These are phyloP conservation scores for Poa annua DNA, from an alignment of 176 grass and related monocot genomes.

Conservation along the genomic window DNA sequence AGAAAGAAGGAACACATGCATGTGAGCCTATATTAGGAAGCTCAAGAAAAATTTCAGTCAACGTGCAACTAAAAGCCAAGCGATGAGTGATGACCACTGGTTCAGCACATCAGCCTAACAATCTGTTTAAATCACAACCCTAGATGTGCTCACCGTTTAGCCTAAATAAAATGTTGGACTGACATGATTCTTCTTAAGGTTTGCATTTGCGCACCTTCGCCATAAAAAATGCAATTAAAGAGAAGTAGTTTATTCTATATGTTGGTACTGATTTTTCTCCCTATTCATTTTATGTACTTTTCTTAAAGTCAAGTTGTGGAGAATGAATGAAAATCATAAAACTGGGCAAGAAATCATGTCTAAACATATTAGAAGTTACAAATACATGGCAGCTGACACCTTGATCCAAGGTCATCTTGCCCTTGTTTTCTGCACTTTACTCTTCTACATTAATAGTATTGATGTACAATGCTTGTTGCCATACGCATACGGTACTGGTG, in stretches of 20 bases:
- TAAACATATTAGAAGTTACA: background rate
- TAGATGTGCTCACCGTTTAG: background rate
- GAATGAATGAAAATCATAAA: background rate
- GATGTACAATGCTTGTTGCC: slow-evolving; percentile 29
- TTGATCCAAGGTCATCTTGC: slow-evolving; percentile 28
- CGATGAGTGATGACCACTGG: slow-evolving; percentile 17
- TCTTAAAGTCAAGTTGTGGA: no score
- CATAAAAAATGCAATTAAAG: background rate
- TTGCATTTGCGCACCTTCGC: background rate
- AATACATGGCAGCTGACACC: slow-evolving; percentile 6
- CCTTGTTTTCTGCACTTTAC: slow-evolving; percentile 34
- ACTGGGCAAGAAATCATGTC: background rate
- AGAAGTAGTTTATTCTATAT: background rate
- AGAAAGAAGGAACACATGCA: slow-evolving; percentile 36
- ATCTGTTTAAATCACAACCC: background rate
- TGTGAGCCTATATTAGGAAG: slow-evolving; percentile 33
- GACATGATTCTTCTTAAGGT: background rate
- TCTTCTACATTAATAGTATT: slow-evolving; percentile 35
- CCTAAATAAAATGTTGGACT: background rate
- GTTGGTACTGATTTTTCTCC: background rate
- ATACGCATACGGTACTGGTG: slow-evolving; percentile 32
- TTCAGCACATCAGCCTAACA: slow-evolving; percentile 23
- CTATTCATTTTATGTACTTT: background rate
- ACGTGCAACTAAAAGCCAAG: slow-evolving; percentile 9
- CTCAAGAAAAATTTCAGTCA: slow-evolving; percentile 8